A percentile compares a stretch with the other conserved stretches of the same genome.
phyloP scores from a whole-genome alignment of 169 alveolate species.

The Plasmodium vivax region DNA sequence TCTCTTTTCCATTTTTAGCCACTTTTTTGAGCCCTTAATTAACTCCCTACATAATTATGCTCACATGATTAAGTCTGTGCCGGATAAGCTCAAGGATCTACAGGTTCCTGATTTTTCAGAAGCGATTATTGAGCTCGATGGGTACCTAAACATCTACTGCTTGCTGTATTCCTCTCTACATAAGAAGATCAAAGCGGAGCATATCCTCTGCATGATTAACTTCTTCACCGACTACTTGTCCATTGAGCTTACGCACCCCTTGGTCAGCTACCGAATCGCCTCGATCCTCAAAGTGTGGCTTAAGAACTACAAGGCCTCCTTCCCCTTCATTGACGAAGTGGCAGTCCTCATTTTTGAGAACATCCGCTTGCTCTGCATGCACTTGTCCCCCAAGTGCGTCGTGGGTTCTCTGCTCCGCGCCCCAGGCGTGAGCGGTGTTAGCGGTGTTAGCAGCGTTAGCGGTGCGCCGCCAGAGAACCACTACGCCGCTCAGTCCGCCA shows the following conservation, averaged over 20 bases:
- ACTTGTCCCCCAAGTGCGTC: constrained; percentile 8
- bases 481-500: constrained; percentile 36
- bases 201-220: constrained; percentile 49
- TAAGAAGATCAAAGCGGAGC: constrained; percentile 51
- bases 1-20: constrained; percentile 33
- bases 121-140: constrained; percentile 44
- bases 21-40: constrained; percentile 63
- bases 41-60: constrained; percentile 61
- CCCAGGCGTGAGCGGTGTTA: not conserved
- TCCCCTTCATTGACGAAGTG: constrained; percentile 58
- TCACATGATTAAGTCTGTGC: constrained; percentile 17
- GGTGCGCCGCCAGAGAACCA: not conserved
- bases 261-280: constrained; percentile 54
- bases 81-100: constrained; percentile 26
- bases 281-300: constrained; percentile 46
- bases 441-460: not conserved
- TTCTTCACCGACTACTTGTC: constrained; percentile 29
- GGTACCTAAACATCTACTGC: constrained; percentile 56
- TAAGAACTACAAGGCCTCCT: constrained; percentile 34
- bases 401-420: not conserved
- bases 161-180: constrained; percentile 61
- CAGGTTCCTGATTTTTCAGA: constrained; percentile 24
- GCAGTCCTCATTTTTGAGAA: constrained; percentile 41
- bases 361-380: constrained; percentile 10
- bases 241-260: constrained; percentile 36